Conservation (phyloP, 1,139 yeast genomes). For the Groenewaldozyma sp. region DNA sequence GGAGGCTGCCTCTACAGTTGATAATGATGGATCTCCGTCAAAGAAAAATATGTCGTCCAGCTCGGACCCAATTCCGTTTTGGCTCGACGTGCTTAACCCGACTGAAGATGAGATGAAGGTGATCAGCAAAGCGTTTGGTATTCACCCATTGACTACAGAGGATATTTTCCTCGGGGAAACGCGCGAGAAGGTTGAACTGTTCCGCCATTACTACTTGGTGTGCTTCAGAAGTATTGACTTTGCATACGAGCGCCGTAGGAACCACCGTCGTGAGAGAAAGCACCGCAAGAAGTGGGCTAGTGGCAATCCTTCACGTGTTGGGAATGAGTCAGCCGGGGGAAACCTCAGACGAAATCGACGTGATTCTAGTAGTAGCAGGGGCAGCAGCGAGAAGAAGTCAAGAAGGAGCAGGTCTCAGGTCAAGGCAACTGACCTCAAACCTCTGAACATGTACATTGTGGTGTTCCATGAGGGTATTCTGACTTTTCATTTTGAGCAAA, state of each 20-base stretch:
- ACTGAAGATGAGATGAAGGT: conserved; percentile 97
- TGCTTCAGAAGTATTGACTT: conserved; percentile 91
- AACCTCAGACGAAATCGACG: not conserved
- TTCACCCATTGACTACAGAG: conserved; percentile 92
- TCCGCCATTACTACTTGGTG: conserved; percentile 80
- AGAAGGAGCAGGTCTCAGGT: conserved; percentile 4
- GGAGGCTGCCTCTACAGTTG: not conserved
- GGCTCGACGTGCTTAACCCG: conserved; percentile 90
- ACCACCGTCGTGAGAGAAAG: not conserved
- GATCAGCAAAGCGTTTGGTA: conserved; percentile 80
- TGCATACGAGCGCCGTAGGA: conserved; percentile 14
- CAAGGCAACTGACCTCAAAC: conserved; percentile 51
- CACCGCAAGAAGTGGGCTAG: not conserved
- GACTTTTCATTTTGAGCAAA: conserved; percentile 88
- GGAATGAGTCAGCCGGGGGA: conserved; percentile 7
- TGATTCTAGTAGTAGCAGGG: conserved; percentile 2
- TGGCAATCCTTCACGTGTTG: too few species aligned
- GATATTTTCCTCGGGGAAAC: conserved; percentile 92
- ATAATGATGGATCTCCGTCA: conserved; percentile 1
- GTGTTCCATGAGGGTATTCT: conserved; percentile 86
- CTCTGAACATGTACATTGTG: conserved; percentile 85
- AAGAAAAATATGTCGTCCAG: too few species aligned
- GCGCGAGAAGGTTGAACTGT: conserved; percentile 88
- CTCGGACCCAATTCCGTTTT: conserved; percentile 45
- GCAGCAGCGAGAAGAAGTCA: conserved; percentile 6